phyloP scores from a whole-genome alignment of 129 eudicot genomes.

The Arctium minus region DNA sequence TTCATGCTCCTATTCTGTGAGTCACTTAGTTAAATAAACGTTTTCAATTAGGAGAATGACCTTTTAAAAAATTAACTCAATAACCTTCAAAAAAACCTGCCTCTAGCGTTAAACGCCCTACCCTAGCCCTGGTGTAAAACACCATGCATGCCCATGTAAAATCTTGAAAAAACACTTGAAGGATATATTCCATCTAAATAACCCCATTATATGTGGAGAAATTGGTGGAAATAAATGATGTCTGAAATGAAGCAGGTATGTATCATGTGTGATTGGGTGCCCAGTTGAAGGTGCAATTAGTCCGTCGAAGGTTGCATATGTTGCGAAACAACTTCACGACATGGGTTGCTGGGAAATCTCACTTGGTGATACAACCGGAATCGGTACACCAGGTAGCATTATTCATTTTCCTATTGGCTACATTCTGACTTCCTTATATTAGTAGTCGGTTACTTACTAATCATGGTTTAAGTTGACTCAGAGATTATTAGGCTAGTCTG shows the following conservation, averaged over 20 bases:
- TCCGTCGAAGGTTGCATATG: slow-evolving; percentile 83
- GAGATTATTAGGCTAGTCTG: too few species aligned
- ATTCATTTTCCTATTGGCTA: neutral
- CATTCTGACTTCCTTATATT: neutral
- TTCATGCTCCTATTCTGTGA: neutral
- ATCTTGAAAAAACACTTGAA: neutral
- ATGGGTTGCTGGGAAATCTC: slow-evolving; percentile 97
- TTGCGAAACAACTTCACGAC: slow-evolving; percentile 80
- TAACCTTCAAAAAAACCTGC: neutral
- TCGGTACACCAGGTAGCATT: slow-evolving; percentile 82
- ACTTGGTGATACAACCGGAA: slow-evolving; percentile 88
- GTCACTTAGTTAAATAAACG: neutral
- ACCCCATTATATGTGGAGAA: too few species aligned
- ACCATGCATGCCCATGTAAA: neutral
- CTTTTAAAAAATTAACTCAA: neutral
- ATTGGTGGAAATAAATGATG: neutral
- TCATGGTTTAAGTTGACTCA: too few species aligned
- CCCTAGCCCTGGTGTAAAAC: too few species aligned
- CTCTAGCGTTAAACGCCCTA: neutral
- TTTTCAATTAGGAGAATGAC: neutral
- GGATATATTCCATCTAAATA: neutral
- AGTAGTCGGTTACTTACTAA: too few species aligned
- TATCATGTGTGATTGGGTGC: slow-evolving; percentile 90
- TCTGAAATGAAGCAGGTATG: slow-evolving; percentile 48
- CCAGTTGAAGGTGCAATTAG: slow-evolving; percentile 83